phyloP scores from a whole-genome alignment of 305 asterid species.

The Solanum hybrid region DNA sequence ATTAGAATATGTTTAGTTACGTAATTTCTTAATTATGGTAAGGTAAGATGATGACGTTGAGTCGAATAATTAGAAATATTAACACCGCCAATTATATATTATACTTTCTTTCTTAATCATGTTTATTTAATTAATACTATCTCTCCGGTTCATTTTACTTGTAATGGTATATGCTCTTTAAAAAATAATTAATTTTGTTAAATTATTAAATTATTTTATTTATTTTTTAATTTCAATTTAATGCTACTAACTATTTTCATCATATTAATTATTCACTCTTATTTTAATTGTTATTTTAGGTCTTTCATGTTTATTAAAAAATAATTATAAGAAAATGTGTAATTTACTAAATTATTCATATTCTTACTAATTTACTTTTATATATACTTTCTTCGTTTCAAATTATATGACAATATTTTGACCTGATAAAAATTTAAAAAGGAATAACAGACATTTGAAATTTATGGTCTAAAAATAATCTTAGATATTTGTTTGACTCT shows the following conservation, averaged over 20 bases:
- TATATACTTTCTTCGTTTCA: neutral
- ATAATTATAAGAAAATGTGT: neutral
- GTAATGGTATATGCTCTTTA: neutral
- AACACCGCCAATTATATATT: neutral
- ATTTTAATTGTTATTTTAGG: neutral
- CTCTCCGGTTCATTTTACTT: too few relatives aligned
- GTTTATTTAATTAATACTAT: too few relatives aligned
- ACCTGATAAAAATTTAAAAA: neutral
- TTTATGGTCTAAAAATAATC: neutral
- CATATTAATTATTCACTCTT: neutral
- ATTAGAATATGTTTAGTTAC: neutral
- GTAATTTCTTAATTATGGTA: neutral
- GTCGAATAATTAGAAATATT: neutral
- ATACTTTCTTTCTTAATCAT: neutral
- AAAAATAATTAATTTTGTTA: neutral
- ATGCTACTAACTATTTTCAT: neutral
- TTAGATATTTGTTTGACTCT: neutral
- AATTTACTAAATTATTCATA: neutral
- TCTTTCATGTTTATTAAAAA: neutral
- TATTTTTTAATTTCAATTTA: neutral
- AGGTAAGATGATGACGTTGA: neutral
- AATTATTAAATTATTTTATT: neutral
- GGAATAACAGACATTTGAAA: fast-evolving
- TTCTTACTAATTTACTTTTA: neutral
- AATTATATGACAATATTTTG: neutral